These are phyloP conservation scores for Leishmania arabica DNA, from an alignment of 208 protist genomes.

Conservation along the genomic window DNA sequence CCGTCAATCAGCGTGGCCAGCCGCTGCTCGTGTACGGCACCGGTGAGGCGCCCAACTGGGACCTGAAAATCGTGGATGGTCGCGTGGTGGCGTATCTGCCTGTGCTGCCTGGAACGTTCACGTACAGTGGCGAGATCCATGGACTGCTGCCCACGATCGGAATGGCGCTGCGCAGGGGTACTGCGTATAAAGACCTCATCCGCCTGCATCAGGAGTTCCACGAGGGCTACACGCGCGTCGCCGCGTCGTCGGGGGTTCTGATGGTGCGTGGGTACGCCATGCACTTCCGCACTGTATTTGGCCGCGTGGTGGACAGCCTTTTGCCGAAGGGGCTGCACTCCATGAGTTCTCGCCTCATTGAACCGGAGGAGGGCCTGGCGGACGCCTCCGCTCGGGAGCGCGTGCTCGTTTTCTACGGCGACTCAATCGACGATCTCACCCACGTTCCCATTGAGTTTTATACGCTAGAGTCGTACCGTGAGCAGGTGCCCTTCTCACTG, in stretches of 20 bases:
- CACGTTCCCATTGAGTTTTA: conserved; percentile 93
- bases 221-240: conserved; percentile 67
- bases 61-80: conserved; percentile 77
- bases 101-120: conserved; percentile 77
- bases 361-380: conserved; percentile 64
- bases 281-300: conserved; percentile 90
- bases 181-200: conserved; percentile 85
- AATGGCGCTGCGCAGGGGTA: conserved; percentile 61
- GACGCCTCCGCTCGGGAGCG: conserved; percentile 51
- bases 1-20: conserved; percentile 75
- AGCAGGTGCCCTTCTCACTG: conserved; percentile 85
- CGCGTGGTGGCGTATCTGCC: conserved; percentile 88
- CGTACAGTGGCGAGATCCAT: conserved; percentile 83
- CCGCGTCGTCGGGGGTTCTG: conserved; percentile 47
- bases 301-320: conserved; percentile 87
- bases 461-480: conserved; percentile 92
- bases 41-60: conserved; percentile 60
- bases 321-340: conserved; percentile 84
- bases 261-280: conserved; percentile 89
- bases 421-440: conserved; percentile 75
- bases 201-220: conserved; percentile 87
- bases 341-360: conserved; percentile 87
- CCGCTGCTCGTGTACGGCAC: conserved; percentile 77
- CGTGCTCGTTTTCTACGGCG: conserved; percentile 91
- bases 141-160: conserved; percentile 90